Evolutionary conservation across 169 alveolate species (phyloP).

Genomic region (Babesia caballi): DNA sequence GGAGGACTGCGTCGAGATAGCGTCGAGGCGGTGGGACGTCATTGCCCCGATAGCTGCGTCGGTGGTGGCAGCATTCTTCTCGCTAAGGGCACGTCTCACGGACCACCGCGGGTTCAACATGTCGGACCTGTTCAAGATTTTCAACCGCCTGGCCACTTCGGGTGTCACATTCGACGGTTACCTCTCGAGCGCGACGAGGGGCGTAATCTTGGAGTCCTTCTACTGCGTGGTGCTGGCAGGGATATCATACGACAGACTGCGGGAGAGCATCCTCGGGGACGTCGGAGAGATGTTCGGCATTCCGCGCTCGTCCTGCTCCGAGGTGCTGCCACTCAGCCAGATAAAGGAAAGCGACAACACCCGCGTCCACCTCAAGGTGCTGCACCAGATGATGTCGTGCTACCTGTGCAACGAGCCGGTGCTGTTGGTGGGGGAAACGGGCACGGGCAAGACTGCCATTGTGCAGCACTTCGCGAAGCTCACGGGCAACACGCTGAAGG

Average conservation of each 20-base stretch:
- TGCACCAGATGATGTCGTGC: slow-evolving; percentile 80
- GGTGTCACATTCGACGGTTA: slow-evolving; percentile 34
- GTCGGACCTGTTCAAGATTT: slow-evolving; percentile 30
- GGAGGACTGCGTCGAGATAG: slow-evolving; percentile 9
- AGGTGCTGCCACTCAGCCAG: slow-evolving; percentile 14
- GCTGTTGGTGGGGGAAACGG: slow-evolving; percentile 98
- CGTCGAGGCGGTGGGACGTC: neutral
- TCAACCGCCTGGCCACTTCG: neutral
- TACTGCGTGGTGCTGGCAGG: slow-evolving; percentile 35
- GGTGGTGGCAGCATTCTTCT: slow-evolving; percentile 10
- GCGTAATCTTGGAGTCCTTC: slow-evolving; percentile 30
- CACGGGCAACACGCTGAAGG: slow-evolving; percentile 84
- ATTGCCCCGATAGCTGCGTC: neutral
- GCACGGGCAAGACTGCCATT: slow-evolving; percentile 97
- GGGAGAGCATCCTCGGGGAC: neutral
- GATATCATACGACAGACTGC: slow-evolving; percentile 1
- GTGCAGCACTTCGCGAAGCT: slow-evolving; percentile 88
- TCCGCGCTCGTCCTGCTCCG: neutral
- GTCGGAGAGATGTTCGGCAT: slow-evolving; percentile 2
- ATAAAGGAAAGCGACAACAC: slow-evolving; percentile 24
- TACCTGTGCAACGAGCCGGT: slow-evolving; percentile 90
- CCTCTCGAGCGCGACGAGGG: slow-evolving; percentile 24
- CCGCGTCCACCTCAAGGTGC: slow-evolving; percentile 74
- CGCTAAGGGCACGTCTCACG: neutral
- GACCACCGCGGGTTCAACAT: slow-evolving; percentile 19